phyloP scores from a whole-genome alignment of 495 filamentous ascomycete species.

The Cladorrhinum samala region DNA sequence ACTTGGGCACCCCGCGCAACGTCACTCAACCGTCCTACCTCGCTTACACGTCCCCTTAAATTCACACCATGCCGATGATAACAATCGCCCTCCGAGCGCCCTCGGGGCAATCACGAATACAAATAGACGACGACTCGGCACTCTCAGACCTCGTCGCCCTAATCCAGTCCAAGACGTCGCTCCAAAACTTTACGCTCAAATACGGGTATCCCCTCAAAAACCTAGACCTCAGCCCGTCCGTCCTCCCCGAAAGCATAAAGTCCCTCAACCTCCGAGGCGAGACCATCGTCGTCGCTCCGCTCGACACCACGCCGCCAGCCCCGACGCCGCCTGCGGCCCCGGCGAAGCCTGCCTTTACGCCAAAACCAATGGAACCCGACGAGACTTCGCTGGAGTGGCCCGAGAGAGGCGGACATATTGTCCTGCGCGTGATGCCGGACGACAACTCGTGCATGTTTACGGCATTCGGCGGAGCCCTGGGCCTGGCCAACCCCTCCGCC shows the following conservation, averaged over 20 bases:
- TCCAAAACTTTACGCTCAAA: constrained; percentile 64
- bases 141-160: constrained; percentile 46
- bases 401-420: constrained; percentile 30
- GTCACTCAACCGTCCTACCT: not conserved
- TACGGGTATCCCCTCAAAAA: constrained; percentile 78
- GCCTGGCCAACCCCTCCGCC: constrained; percentile 22
- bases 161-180: constrained; percentile 31
- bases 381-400: constrained; percentile 31
- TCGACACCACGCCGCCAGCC: constrained; percentile 7
- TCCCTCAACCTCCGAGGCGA: constrained; percentile 72
- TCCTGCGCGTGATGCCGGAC: constrained; percentile 93
- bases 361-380: constrained; percentile 30
- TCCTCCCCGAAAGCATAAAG: constrained; percentile 23
- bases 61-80: constrained; percentile 23
- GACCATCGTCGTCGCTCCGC: constrained; percentile 61
- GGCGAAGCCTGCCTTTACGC: constrained; percentile 15
- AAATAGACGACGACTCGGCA: constrained; percentile 57
- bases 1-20: too few species aligned
- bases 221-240: constrained; percentile 49
- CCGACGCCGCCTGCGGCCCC: constrained; percentile 1
- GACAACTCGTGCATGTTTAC: constrained; percentile 96
- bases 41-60: not conserved
- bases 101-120: constrained; percentile 44
- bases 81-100: constrained; percentile 35
- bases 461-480: constrained; percentile 72